Evolutionary conservation across 192 early-diverging fungal genomes (phyloP), one percentile per base, ranked within the genome.

Genomic region (Allomyces arbusculus): DNA sequence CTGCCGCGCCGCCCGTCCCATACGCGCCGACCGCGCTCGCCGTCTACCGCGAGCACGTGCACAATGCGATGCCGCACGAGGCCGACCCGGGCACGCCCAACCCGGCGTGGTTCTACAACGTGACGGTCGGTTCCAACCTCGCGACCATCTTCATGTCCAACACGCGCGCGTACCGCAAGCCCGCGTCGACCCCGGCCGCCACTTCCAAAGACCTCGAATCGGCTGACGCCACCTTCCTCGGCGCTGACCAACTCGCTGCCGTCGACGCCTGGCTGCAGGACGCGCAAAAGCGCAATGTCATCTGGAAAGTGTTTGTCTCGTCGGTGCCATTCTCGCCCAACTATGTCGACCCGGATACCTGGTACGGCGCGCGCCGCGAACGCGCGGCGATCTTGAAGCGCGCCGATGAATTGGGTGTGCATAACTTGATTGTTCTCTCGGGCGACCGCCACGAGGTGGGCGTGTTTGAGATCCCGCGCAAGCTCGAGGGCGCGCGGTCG

Each of bases 401-500:
- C 20, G 20, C 20, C 2, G 55, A 73, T 43, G 77, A 73, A 0
- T 58, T 67, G 26, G 26, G 73, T 25, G 67, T 77, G 3, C 75
- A 74, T n/a, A 77, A 80, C 25, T 63, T 77, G 62, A 69, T 73
- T 44, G 74, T 72, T 63, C 71, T 80, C 19, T 74, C 74, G 12
- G 78, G 78, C n/a, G 78, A 80, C 71, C 72, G 78, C 20, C 78
- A 80, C 64, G 78, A 79, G 64, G 76, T 76, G 70, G 75, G 75
- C 3, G 75, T 76, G 0, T 70, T 74, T 10, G 69, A 71, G 61
- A n/a, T 58, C 16, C 16, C 12, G 16, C 50, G 12, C 16, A 73
- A 77, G 70, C 75, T 77, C 24, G 77, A 75, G 5, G 75, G 72
- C 8, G 74, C 73, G 50, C 78, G 75, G 1, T 63, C 77, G 64